These are phyloP conservation scores for Aurantiochytrium sp. DNA, from an alignment of 108 stramenopile species.

Conservation along the genomic window DNA sequence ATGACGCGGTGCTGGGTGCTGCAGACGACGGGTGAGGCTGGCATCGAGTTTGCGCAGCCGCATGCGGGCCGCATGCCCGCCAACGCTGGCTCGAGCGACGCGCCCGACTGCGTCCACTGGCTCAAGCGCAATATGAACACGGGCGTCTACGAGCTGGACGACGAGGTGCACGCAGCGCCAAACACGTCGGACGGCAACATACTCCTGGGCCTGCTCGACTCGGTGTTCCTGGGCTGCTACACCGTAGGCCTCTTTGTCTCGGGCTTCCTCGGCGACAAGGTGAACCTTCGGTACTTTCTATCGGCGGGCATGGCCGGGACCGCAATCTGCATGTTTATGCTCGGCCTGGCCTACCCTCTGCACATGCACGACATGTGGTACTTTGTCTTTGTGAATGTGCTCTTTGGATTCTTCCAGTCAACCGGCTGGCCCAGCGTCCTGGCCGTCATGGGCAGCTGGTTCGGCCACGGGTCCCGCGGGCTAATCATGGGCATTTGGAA, in stretches of 20 bases:
- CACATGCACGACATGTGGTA: not conserved
- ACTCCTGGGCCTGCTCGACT: not conserved
- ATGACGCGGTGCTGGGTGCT: not conserved
- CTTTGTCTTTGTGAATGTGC: not conserved
- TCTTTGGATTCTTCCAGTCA: constrained; percentile 14
- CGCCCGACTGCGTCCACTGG: not conserved
- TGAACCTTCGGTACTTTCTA: not conserved
- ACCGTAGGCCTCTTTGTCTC: constrained; percentile 17
- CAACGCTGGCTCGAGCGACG: not conserved
- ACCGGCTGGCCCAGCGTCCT: constrained; percentile 9
- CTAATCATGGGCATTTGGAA: constrained; percentile 27
- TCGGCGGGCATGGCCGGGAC: not conserved
- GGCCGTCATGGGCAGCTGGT: constrained; percentile 18
- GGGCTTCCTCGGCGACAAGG: not conserved
- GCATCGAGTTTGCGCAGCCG: not conserved
- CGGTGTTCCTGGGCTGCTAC: not conserved
- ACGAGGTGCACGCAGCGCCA: not conserved
- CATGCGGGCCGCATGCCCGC: not conserved
- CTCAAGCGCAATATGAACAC: not conserved
- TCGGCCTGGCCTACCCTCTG: not conserved
- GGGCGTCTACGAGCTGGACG: not conserved
- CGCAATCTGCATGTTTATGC: not conserved
- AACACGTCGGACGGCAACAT: not conserved
- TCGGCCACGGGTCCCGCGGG: not conserved
- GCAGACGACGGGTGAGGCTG: not conserved